Evolutionary conservation across 2,329 filamentous ascomycete species (phyloP), one percentile per base, ranked within the genome.

Genomic region (Aaosphaeria pasadenensis): DNA sequence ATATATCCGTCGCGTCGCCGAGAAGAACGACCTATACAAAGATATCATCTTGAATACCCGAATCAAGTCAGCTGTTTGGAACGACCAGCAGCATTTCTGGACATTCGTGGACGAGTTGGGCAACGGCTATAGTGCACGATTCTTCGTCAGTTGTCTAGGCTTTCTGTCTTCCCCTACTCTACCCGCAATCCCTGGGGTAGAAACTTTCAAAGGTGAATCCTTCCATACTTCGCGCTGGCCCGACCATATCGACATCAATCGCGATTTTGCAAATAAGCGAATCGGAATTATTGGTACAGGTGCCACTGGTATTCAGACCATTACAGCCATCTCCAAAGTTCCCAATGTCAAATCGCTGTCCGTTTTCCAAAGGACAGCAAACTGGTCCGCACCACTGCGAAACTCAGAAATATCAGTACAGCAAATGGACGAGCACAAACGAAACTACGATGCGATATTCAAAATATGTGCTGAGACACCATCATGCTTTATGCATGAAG

Each of bases 231-330:
- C 78, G 2, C 77, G 77, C 59, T 83, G 81, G 81, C 29, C 32
- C 80, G 84, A 30, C 33, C 71, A 78, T 36, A 72, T 82, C 32
- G 70, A 39, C 11, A 49, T 86, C 40, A 24, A 41, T 13, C 48
- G 46, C 17, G 53, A 53, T 42, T 51, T 53, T 35, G 33, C 39
- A 5, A 35, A 41, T 46, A 85, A 85, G 60, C 73, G 75, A 13
- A 75, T 79, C 44, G 83, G 77, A 7, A 74, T 86, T 52, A 79
- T 86, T 41, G 83, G 83, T 11, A 85, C 80, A 0, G 83, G 83
- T 2, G 77, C 82, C 0, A 79, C 80, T 0, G 83, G 82, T 0
- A 78, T 85, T 1, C 83, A 86, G 54, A 77, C 83, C 35, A 51
- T 51, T 17, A 56, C 56, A 7, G 51, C 50, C 7, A 39, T 59